These are phyloP conservation scores for Fusarium avenaceum DNA, from an alignment of 2,329 filamentous ascomycete species.

Conservation along the genomic window DNA sequence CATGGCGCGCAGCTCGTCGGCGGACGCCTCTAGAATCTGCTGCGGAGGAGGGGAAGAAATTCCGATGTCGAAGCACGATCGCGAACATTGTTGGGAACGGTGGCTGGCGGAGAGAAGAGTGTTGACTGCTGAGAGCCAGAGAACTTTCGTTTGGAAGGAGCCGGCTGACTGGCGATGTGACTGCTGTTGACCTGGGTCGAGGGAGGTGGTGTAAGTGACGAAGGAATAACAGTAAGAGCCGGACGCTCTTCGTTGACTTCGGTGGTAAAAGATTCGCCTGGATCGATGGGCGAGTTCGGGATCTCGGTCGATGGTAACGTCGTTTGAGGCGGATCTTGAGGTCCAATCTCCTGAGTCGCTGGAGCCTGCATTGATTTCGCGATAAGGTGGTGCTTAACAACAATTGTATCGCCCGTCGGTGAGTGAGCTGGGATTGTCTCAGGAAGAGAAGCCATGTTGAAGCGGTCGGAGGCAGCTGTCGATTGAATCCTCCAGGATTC, in stretches of 20 bases:
- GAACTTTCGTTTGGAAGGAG: conserved; percentile 48
- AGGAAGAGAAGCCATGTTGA: conserved; percentile 55
- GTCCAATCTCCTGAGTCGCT: conserved; percentile 50
- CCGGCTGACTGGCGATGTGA: conserved; percentile 38
- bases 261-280: conserved; percentile 63
- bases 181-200: conserved; percentile 64
- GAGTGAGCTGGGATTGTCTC: conserved; percentile 50
- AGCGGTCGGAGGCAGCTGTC: conserved; percentile 11
- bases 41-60: conserved; percentile 63
- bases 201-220: conserved; percentile 70
- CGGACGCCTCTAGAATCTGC: conserved; percentile 66
- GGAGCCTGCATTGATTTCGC: conserved; percentile 51
- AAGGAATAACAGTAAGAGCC: conserved; percentile 65
- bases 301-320: conserved; percentile 71
- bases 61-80: conserved; percentile 54
- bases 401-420: conserved; percentile 48
- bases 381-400: conserved; percentile 51
- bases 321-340: conserved; percentile 61
- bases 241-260: conserved; percentile 64
- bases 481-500: conserved; percentile 6
- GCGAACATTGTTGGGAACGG: conserved; percentile 56
- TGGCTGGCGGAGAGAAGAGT: conserved; percentile 69
- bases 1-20: conserved; percentile 70
- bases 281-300: conserved; percentile 66
- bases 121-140: conserved; percentile 62